These are phyloP conservation scores for Chlorencoelia australis DNA, from an alignment of 2,329 filamentous ascomycete species.

Conservation along the genomic window DNA sequence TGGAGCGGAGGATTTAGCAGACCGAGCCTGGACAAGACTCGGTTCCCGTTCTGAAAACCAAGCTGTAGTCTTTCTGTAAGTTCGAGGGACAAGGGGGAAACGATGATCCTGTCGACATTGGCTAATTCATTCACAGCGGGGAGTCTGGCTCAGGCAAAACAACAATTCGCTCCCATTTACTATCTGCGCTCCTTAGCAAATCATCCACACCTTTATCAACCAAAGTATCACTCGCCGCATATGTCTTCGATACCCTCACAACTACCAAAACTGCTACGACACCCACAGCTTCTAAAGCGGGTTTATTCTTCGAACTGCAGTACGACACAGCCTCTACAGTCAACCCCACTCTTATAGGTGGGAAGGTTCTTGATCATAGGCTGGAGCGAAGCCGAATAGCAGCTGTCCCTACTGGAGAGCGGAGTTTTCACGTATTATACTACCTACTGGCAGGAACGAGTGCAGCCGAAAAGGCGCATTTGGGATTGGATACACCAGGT, in stretches of 20 bases:
- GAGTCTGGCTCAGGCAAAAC: conserved; percentile 96
- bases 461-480: conserved; percentile 76
- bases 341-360: conserved; percentile 81
- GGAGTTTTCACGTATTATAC: conserved; percentile 93
- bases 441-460: conserved; percentile 92
- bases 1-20: conserved; percentile 84
- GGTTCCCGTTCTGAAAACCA: conserved; percentile 89
- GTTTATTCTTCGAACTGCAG: conserved; percentile 90
- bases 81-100: conserved; percentile 16
- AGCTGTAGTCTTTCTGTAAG: conserved; percentile 84
- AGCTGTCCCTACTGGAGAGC: conserved; percentile 86
- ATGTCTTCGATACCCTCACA: conserved; percentile 91
- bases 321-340: conserved; percentile 84
- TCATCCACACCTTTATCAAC: conserved; percentile 87
- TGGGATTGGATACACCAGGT: conserved; percentile 42
- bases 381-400: conserved; percentile 87
- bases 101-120: background rate
- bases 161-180: conserved; percentile 78
- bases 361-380: conserved; percentile 87
- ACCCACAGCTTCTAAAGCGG: conserved; percentile 89
- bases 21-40: conserved; percentile 73
- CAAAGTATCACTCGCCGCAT: conserved; percentile 86
- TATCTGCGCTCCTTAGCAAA: conserved; percentile 77
- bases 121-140: conserved; percentile 46
- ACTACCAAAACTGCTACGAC: conserved; percentile 96